Evolutionary conservation across 1,284 basidiomycete species (phyloP), one percentile per base, ranked within the genome.

Genomic region (Thecaphora frezii): DNA sequence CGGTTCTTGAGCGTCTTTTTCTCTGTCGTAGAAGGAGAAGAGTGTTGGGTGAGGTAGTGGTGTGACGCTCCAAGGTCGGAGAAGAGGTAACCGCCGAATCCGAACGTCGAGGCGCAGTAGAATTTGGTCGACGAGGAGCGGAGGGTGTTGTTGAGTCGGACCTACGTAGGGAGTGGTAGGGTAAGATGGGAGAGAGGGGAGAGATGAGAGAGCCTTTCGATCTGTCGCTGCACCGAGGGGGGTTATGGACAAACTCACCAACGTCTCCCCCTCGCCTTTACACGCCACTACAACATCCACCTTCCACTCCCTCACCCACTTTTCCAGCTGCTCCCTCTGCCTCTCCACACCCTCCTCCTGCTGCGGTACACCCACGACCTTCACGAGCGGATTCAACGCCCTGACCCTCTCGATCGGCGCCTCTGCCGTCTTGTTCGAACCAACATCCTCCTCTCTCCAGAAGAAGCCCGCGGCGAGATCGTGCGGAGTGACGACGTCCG

Each of bases 381-480:
- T 83, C 62, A 98, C 94, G 44, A 94, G 87, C 37, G 94, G 93
- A 77, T 98, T 98, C 42, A 98, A 84, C 52, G 87, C 88, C 76
- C 90, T 87, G 53, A 98, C 88, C 71, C 91, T 86, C 16, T 58
- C 56, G 18, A 66, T 54, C 18, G 53, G 42, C 3, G 46, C 55
- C 2, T 57, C 54, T 16, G 44, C 22, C 18, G 44, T 16, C 33
- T 16, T 36, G 12, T 36, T 22, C 25, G 42, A 22, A 46, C 92
- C 93, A 33, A 97, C 86, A 72, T 97, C 93, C 59, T 88, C 87
- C 74, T 96, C 91, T 73, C 92, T 84, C 81, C 91, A 94, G 80
- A 98, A 89, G 83, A 97, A 97, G 13, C 92, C 90, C 8, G 89
- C 86, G 12, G 91, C 91, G 22, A 98, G 85, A 81, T 97, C 94